Conservation (phyloP, 306 rosid genomes). For the Quercus mongolica region DNA sequence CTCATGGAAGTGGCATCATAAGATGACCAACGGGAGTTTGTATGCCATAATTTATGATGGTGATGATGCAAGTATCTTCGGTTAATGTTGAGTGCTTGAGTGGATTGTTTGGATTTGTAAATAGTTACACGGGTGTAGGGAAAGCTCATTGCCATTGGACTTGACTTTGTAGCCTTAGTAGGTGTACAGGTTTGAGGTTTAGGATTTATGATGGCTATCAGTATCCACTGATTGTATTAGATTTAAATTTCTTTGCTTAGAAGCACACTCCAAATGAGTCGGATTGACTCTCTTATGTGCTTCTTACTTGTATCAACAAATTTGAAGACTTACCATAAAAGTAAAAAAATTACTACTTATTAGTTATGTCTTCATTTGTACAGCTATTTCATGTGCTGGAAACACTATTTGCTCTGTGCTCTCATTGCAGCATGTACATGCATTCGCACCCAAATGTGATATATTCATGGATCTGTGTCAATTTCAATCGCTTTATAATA, state of each 20-base stretch:
- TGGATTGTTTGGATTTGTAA: constrained; percentile 39
- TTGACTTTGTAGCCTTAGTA: constrained; percentile 33
- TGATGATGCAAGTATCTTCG: constrained; percentile 24
- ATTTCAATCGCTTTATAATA: background rate
- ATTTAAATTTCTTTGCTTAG: constrained; percentile 27
- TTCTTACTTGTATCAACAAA: constrained; percentile 3
- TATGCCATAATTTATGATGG: constrained; percentile 23
- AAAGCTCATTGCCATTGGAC: constrained; percentile 33
- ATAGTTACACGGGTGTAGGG: constrained; percentile 46
- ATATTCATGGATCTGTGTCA: background rate
- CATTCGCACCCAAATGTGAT: too few relatives aligned
- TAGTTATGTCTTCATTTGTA: background rate
- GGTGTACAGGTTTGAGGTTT: constrained; percentile 57
- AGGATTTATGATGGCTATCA: background rate
- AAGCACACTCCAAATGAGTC: constrained; percentile 11
- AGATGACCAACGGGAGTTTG: constrained; percentile 13
- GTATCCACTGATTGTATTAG: constrained; percentile 31
- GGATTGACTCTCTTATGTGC: background rate
- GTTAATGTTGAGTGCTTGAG: constrained; percentile 31
- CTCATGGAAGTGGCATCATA: constrained; percentile 40
- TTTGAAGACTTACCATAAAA: background rate
- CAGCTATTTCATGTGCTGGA: background rate
- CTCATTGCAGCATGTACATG: background rate
- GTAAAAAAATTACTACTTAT: background rate
- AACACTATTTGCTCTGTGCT: background rate